A percentile compares a stretch with the other conserved stretches of the same genome.
These are phyloP conservation scores for Neopestalotiopsis clavispora DNA, from an alignment of 2,329 filamentous ascomycete genomes.

Conservation along the genomic window DNA sequence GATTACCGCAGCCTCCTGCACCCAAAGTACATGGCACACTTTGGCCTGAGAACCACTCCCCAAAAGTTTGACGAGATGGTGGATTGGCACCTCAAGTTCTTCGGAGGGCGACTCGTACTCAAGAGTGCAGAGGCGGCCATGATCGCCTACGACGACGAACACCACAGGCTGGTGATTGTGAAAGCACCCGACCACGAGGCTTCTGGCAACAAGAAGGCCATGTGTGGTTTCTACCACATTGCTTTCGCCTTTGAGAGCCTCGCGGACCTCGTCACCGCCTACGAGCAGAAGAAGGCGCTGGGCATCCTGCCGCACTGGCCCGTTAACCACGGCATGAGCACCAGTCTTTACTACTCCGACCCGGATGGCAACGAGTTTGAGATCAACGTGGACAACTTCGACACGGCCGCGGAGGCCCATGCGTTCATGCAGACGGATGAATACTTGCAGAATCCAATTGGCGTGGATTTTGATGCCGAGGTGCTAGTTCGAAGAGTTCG, in stretches of 20 bases:
- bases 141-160: slow-evolving; percentile 48
- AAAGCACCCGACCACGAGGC: slow-evolving; percentile 29
- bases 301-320: slow-evolving; percentile 46
- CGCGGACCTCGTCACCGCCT: slow-evolving; percentile 39
- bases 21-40: too few species aligned
- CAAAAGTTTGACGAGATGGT: too few species aligned
- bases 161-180: slow-evolving; percentile 51
- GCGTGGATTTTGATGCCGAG: slow-evolving; percentile 49
- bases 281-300: slow-evolving; percentile 38
- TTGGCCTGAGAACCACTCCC: too few species aligned
- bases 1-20: too few species aligned
- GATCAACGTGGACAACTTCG: slow-evolving; percentile 50
- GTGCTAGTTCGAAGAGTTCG: slow-evolving; percentile 38
- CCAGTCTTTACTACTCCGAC: slow-evolving; percentile 52
- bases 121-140: too few species aligned
- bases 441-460: slow-evolving; percentile 48
- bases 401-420: slow-evolving; percentile 39
- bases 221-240: slow-evolving; percentile 44
- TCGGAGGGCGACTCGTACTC: too few species aligned
- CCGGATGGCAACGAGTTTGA: slow-evolving; percentile 54
- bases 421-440: slow-evolving; percentile 42
- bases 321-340: slow-evolving; percentile 53
- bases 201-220: slow-evolving; percentile 23
- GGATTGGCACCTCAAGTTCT: too few species aligned
- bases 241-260: slow-evolving; percentile 45